phyloP scores from a whole-genome alignment of 140 eudicot species.

The Oenanthe javanica region DNA sequence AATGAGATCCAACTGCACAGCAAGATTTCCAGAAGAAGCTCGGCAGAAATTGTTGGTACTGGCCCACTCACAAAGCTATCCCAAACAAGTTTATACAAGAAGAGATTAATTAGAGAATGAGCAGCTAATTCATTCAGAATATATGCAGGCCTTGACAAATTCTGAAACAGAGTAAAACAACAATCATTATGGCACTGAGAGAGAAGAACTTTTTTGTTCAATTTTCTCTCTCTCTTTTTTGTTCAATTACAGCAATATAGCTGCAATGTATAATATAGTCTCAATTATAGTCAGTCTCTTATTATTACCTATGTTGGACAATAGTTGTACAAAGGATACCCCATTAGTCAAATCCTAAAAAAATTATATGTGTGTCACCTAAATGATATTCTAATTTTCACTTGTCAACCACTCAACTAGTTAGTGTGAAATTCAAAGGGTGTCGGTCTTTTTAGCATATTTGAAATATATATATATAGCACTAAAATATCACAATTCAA shows the following conservation, averaged over 20 bases:
- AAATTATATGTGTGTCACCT: no score
- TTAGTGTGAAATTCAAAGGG: no score
- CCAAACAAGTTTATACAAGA: not conserved
- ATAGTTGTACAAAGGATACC: no score
- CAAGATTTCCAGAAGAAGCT: constrained; percentile 18
- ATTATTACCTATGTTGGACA: no score
- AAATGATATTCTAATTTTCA: no score
- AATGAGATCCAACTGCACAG: constrained; percentile 34
- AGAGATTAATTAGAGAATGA: not conserved
- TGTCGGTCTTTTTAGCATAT: no score
- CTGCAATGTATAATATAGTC: not conserved
- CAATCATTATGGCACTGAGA: not conserved
- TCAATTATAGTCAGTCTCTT: not conserved
- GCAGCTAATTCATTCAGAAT: not conserved
- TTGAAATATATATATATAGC: no score
- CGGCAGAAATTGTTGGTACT: constrained; percentile 10
- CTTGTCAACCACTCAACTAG: no score
- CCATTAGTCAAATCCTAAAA: no score
- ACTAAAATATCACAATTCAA: no score
- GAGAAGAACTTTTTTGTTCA: not conserved
- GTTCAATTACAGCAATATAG: not conserved
- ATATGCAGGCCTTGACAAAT: not conserved
- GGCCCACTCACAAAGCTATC: constrained; percentile 42
- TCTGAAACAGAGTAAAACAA: not conserved
- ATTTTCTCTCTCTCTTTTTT: no score